Base-by-base conservation (phyloP, 2,329 filamentous ascomycete genomes). In the Didymella glomerata region DNA sequence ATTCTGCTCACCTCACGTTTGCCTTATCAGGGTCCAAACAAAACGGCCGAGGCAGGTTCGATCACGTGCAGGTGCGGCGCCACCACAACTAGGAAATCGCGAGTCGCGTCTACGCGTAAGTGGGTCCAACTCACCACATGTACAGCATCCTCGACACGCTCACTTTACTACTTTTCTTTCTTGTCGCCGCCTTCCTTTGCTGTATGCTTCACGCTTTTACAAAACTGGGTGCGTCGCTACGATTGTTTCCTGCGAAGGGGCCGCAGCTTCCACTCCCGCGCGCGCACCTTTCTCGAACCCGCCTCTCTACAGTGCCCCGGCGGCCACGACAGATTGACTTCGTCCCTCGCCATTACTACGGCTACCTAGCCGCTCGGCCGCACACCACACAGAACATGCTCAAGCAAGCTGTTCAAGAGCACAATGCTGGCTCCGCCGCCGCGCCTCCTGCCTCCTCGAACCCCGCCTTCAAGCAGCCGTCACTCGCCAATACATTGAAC, bases 401-500 rank as follows among this genome's bases (percentile, higher is more conserved):
- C 54, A 74, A 76, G 49, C 68, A 75, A 46, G 80, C 80, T 22
- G 67, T 80, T 22, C 71, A 79, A 54, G 72, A 69, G 30, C 76
- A 80, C 62, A 69, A 78, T 57, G 69, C 76, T 54, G 67, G 73
- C 60, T 64, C 61, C 45, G 58, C 62, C 45, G 57, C 64, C 34
- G 64, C 63, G 14, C 64, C 42, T 20, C 48, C 53, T n/a, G 44
- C 66, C 10, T 69, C 73, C 28, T 63, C 68, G 13, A 74, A 64
- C 38, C 52, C 59, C 22, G 40, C 63, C 28, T 66, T 62, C 32
- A 72, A 70, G 52, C 74, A 77, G 54, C 69, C 72, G 18, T 70
- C 67, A 10, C 64, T 76, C 16, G 64, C 54, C n/a, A 84, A 80
- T 65, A 71, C 75, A 20, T 74, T 79, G 30, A 76, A 75, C 38